Evolutionary conservation across 768 basidiomycete genomes (phyloP), one percentile per base, ranked within the genome.

Genomic region (Ramaria sp.): DNA sequence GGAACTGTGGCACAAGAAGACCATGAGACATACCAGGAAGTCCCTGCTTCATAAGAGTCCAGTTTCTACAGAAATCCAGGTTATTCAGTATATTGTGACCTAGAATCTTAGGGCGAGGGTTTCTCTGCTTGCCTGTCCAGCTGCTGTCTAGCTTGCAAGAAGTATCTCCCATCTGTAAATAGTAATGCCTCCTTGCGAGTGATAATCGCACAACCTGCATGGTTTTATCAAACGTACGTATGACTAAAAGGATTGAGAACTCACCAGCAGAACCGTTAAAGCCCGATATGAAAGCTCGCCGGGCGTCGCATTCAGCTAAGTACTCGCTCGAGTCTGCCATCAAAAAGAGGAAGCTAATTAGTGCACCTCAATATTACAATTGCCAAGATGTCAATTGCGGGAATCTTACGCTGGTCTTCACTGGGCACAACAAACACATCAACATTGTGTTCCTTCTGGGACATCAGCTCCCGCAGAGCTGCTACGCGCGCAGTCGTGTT

Each of bases 81-180:
- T 19, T n/a, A 13, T 19, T 57, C 27, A 56, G 41, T 50, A 37
- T 43, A 5, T 19, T 17, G 17, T 43, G 42, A 17, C 46, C 46
- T 17, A 51, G 47, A 50, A n/a, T 53, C 6, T 27, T 15, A 43
- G 6, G 63, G 43, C 39, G 27, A n/a, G 33, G 59, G 17, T 37
- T 19, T 13, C 41, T 57, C 6, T 20, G 46, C 82, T 67, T 62
- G 89, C 91, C 77, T 60, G 68, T 94, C 91, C 61, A 99, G 73
- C 70, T 99, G 91, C 60, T 92, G 80, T 59, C 78, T 81, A 0
- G 96, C 96, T 70, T 99, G 95, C 33, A 97, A 72, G 65, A 88
- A 96, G 66, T 99, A 99, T 46, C 95, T 73, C 3, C 95, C 96
- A 72, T 99, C 95, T 2, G 95, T 98, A 72, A 95, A 98, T 50